These are phyloP conservation scores for Coniochaeta sp. DNA, from an alignment of 2,329 filamentous ascomycete genomes.

Conservation along the genomic window DNA sequence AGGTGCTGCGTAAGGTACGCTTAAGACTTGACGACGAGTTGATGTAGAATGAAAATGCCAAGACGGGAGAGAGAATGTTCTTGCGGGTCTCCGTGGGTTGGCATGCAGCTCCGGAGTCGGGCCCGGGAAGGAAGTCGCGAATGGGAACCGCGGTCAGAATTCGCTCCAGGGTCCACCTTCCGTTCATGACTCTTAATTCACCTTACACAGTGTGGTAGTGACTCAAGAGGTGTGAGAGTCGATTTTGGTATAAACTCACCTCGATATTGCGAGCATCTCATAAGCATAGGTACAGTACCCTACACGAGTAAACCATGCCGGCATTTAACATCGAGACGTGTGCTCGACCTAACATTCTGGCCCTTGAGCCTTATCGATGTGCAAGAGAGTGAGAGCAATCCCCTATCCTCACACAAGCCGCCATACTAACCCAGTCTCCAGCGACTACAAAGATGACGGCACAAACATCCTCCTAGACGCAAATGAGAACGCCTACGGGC, in stretches of 20 bases:
- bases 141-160: neutral
- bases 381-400: conserved; percentile 62
- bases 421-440: conserved; percentile 30
- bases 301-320: conserved; percentile 32
- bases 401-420: neutral
- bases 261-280: neutral
- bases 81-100: conserved; percentile 3
- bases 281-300: too few relatives aligned
- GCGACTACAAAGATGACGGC: conserved; percentile 98
- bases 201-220: too few relatives aligned
- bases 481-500: conserved; percentile 95
- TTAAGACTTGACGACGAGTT: neutral
- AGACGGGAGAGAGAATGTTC: neutral
- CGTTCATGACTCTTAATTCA: conserved; percentile 5
- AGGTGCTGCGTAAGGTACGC: too few relatives aligned
- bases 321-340: conserved; percentile 69
- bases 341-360: conserved; percentile 69
- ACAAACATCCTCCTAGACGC: conserved; percentile 94
- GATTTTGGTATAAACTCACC: neutral
- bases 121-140: conserved; percentile 1
- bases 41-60: neutral
- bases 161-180: conserved; percentile 1
- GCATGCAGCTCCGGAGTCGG: conserved; percentile 10
- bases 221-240: conserved; percentile 2
- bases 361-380: conserved; percentile 72